Evolutionary conservation across 106 monocot genomes (phyloP), one percentile per base, ranked within the genome.

Genomic region (Phalaenopsis aphrodite): DNA sequence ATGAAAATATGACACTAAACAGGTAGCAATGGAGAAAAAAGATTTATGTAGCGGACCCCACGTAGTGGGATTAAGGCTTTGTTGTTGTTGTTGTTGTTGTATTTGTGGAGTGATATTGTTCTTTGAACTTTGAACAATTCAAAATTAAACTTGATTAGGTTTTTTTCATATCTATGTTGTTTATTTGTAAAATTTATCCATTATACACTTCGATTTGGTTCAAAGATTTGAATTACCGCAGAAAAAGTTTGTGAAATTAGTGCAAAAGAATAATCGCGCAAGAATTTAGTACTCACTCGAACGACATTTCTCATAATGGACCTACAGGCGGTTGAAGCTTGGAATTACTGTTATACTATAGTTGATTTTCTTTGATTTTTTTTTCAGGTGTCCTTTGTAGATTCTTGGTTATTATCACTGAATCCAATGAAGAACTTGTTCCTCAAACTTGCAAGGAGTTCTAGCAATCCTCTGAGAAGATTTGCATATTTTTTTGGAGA

Each of bases 401-500:
- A 94, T 21, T 92, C 94, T 41, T 92, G 98, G 94, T 64, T 94
- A 61, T 84, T 94, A 41, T 98, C 98, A 30, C 47, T 85, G 43
- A 57, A 84, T 77, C 91, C 88, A 72, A 49, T 94, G 42, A 92
- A 67, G 86, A 79, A 68, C 42, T 36, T 87, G 21, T 85, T 92
- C 82, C 85, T 98, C 78, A 87, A 88, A 64, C 81, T 92, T 79
- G 90, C 92, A 90, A 91, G 82, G 66, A 92, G 90, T 79, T 91
- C 94, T 10, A 84, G 65, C 55, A 75, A 77, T 78, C 91, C 92
- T 39, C 76, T 65, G 56, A 80, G 80, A 66, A 83, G 92, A 42
- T 82, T 84, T 75, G 85, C 90, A 79, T 98, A 94, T 81, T 88
- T 90, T 24, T 98, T 98, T 81, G 98, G 98, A 43, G 98, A 98